These are phyloP conservation scores for Groenewaldozyma salmanticensis DNA, from an alignment of 805 yeast genomes.

Conservation along the genomic window DNA sequence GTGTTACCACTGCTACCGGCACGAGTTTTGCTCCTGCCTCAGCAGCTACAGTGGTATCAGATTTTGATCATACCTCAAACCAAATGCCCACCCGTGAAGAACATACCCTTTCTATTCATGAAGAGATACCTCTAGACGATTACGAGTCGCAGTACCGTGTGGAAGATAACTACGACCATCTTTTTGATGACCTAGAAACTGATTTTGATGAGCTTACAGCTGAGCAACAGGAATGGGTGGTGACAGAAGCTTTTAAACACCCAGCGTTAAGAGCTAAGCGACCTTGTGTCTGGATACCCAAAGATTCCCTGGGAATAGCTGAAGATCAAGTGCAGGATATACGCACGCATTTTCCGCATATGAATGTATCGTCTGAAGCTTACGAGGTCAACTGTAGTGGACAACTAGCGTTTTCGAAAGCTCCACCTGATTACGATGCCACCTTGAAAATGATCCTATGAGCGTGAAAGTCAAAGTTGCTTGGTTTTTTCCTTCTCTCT, in stretches of 20 bases:
- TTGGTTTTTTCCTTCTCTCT: too few relatives aligned
- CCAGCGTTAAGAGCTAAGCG: conserved; percentile 22
- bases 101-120: background rate
- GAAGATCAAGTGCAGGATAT: conserved; percentile 26
- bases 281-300: conserved; percentile 37
- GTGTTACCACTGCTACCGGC: background rate
- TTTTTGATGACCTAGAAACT: conserved; percentile 21
- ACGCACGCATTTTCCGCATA: conserved; percentile 16
- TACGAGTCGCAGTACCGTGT: background rate
- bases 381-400: conserved; percentile 19
- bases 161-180: background rate
- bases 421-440: conserved; percentile 22
- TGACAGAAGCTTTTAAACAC: conserved; percentile 24
- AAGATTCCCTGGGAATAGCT: conserved; percentile 31
- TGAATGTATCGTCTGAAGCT: conserved; percentile 23
- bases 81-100: too few relatives aligned
- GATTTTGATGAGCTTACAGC: conserved; percentile 18
- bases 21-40: background rate
- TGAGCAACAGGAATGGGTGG: conserved; percentile 20
- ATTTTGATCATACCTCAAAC: too few relatives aligned
- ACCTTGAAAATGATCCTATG: conserved; percentile 16
- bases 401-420: conserved; percentile 15
- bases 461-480: too few relatives aligned
- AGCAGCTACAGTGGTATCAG: background rate
- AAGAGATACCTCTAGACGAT: background rate